phyloP scores from a whole-genome alignment of 495 filamentous ascomycete species.

The Penicillium salamii region DNA sequence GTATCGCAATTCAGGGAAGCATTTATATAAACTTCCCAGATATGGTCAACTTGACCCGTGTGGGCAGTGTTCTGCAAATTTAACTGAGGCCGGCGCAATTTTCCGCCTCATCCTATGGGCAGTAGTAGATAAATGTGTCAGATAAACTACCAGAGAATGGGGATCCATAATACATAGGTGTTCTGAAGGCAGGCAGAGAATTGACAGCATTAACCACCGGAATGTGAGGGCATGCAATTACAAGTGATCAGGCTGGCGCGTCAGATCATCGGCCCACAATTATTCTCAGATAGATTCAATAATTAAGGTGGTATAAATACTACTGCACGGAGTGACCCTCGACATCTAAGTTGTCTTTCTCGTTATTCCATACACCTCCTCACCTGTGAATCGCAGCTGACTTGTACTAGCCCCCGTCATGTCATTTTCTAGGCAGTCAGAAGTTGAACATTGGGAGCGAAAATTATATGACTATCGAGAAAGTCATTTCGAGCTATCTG shows the following conservation, averaged over 20 bases:
- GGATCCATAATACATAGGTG: not conserved
- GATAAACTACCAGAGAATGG: not conserved
- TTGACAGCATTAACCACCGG: not conserved
- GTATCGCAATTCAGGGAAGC: not conserved
- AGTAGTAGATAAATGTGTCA: not conserved
- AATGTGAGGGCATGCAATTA: not conserved
- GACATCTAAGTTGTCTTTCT: not conserved
- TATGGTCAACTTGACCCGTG: not conserved
- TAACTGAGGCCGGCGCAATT: not conserved
- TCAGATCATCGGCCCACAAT: not conserved
- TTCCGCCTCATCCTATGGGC: not conserved
- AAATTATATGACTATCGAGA: constrained; percentile 1
- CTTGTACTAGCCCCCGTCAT: not conserved
- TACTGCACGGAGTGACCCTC: not conserved
- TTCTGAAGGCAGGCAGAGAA: not conserved
- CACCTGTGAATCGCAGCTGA: not conserved
- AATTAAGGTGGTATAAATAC: not conserved
- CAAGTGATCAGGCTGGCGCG: not conserved
- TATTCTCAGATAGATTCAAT: not conserved
- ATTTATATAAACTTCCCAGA: not conserved
- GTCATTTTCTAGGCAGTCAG: not conserved
- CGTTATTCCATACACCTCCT: not conserved
- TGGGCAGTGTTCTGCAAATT: not conserved
- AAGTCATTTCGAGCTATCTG: not conserved
- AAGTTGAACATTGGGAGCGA: constrained; percentile 2